A percentile compares a stretch with the other conserved stretches of the same genome.
Conservation (phyloP, 495 filamentous ascomycete species). For the Astrothelium macrocarpum region DNA sequence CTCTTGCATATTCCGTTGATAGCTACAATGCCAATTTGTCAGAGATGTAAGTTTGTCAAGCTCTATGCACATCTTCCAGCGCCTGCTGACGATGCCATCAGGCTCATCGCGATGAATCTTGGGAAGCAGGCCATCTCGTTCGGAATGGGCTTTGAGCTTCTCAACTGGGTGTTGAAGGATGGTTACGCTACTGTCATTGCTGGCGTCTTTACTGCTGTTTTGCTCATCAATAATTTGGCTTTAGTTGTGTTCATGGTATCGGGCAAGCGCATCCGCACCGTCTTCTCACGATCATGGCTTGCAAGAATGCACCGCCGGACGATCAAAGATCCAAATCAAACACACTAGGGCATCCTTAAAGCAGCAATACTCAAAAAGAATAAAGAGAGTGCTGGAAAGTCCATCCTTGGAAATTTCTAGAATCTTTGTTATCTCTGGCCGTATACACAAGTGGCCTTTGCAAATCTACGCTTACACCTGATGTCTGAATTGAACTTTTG, state of each 20-base stretch:
- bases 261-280: conserved; percentile 48
- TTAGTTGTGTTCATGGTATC: conserved; percentile 48
- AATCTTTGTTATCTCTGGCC: no score
- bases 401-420: no score
- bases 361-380: not conserved
- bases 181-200: conserved; percentile 51
- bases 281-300: conserved; percentile 44
- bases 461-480: no score
- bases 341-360: not conserved
- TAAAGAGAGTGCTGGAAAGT: no score
- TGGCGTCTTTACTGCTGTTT: conserved; percentile 46
- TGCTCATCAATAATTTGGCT: conserved; percentile 47
- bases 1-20: conserved; percentile 21
- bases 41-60: conserved; percentile 38
- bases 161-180: conserved; percentile 47
- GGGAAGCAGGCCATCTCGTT: conserved; percentile 58
- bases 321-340: conserved; percentile 4
- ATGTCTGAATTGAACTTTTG: no score
- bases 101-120: conserved; percentile 21
- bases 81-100: not conserved
- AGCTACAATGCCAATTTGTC: conserved; percentile 27
- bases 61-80: not conserved
- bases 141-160: conserved; percentile 48
- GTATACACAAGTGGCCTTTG: no score
- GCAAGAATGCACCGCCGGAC: conserved; percentile 36